These are phyloP conservation scores for Pholiota conissans DNA, from an alignment of 768 basidiomycete genomes.

Conservation along the genomic window DNA sequence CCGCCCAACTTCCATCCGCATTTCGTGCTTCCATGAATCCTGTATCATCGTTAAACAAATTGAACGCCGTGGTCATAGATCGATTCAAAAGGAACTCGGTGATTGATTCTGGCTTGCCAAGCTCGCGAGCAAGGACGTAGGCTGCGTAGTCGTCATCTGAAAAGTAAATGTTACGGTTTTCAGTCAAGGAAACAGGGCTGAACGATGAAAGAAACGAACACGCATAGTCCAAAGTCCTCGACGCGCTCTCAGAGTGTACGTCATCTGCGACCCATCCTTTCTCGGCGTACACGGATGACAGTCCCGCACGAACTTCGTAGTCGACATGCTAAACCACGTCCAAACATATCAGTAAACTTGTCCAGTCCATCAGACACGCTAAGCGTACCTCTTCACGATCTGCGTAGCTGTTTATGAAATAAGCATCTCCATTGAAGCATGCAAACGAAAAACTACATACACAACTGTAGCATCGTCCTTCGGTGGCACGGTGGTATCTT, in stretches of 20 bases:
- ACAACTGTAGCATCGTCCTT: slow-evolving; percentile 48
- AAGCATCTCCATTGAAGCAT: no score
- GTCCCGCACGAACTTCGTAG: slow-evolving; percentile 80
- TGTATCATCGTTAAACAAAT: slow-evolving; percentile 65
- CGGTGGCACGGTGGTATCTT: slow-evolving; percentile 69
- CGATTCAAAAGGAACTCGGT: slow-evolving; percentile 52
- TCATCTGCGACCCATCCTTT: slow-evolving; percentile 81
- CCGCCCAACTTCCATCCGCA: slow-evolving; percentile 69
- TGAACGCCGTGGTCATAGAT: slow-evolving; percentile 55
- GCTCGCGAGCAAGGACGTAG: slow-evolving; percentile 55
- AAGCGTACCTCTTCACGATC: slow-evolving; percentile 68
- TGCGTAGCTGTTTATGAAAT: slow-evolving; percentile 56
- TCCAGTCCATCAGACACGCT: not conserved
- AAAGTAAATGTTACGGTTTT: not conserved
- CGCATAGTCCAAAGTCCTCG: slow-evolving; percentile 76
- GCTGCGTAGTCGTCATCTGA: slow-evolving; percentile 80
- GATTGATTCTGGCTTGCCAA: slow-evolving; percentile 51
- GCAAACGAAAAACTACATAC: slow-evolving; percentile 32
- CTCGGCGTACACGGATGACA: slow-evolving; percentile 64
- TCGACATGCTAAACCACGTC: slow-evolving; percentile 54
- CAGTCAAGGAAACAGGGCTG: not conserved
- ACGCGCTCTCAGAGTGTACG: slow-evolving; percentile 76
- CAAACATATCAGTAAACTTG: not conserved
- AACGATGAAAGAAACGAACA: slow-evolving; percentile 41
- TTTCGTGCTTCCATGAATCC: slow-evolving; percentile 86